Evolutionary conservation across 768 basidiomycete genomes (phyloP).

Genomic region (Boletus subparvulus): DNA sequence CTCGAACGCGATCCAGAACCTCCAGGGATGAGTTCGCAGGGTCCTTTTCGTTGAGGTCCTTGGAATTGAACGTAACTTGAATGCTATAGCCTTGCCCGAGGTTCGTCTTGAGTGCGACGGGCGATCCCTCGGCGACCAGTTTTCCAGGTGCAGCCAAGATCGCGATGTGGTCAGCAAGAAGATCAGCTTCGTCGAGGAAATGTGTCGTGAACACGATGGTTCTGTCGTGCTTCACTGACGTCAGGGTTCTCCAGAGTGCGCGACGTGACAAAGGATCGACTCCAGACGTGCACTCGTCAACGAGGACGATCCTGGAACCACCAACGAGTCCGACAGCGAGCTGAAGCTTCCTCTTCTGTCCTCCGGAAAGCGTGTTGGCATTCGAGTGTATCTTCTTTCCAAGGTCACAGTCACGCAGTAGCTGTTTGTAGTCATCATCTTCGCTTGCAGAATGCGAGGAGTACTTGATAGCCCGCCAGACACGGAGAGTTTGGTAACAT

Average conservation of each 20-base stretch:
- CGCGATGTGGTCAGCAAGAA: constrained; percentile 73
- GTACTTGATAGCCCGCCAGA: constrained; percentile 74
- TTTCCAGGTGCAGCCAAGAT: constrained; percentile 75
- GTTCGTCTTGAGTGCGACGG: constrained; percentile 68
- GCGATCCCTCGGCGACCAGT: constrained; percentile 69
- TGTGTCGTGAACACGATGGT: constrained; percentile 80
- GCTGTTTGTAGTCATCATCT: constrained; percentile 60
- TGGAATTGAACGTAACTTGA: constrained; percentile 47
- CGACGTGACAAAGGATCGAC: constrained; percentile 80
- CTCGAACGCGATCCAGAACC: constrained; percentile 44
- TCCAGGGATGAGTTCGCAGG: constrained; percentile 16
- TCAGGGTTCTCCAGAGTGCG: constrained; percentile 74
- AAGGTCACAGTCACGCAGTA: constrained; percentile 72
- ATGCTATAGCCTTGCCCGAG: constrained; percentile 74
- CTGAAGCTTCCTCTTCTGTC: constrained; percentile 82
- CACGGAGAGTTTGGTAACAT: constrained; percentile 67
- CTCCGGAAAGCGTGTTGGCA: constrained; percentile 67
- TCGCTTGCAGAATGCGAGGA: constrained; percentile 40
- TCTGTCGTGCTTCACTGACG: constrained; percentile 60
- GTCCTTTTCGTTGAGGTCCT: constrained; percentile 32
- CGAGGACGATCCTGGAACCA: constrained; percentile 66
- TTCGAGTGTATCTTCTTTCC: constrained; percentile 66
- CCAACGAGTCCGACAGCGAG: constrained; percentile 79
- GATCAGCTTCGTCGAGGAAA: constrained; percentile 78
- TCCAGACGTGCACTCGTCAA: constrained; percentile 75